phyloP scores from a whole-genome alignment of 2,329 filamentous ascomycete species.

The Colletotrichum abscissum region DNA sequence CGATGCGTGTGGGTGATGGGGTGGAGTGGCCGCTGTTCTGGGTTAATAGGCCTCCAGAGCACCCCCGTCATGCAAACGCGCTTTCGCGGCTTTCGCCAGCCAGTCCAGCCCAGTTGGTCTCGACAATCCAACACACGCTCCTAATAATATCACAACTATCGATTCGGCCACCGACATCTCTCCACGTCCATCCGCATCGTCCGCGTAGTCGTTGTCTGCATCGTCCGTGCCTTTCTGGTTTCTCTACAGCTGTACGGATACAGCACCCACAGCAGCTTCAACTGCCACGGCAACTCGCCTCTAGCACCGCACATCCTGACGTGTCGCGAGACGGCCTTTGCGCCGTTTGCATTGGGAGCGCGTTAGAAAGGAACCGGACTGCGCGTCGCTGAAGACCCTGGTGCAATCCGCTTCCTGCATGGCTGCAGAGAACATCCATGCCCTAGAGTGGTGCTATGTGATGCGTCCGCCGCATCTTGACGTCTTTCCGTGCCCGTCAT shows the following conservation, averaged over 20 bases:
- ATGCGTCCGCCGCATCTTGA: conserved; percentile 8
- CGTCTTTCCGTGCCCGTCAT: conserved; percentile 16
- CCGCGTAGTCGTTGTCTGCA: neutral
- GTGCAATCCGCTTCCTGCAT: conserved; percentile 7
- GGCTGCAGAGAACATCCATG: neutral
- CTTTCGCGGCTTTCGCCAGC: conserved; percentile 21
- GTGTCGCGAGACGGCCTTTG: neutral
- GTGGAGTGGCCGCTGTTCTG: conserved; percentile 7
- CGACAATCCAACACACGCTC: conserved; percentile 1
- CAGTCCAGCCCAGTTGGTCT: conserved; percentile 13
- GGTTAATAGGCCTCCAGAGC: conserved; percentile 9
- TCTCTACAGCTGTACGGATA: no score
- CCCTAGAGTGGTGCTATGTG: neutral
- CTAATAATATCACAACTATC: conserved; percentile 28
- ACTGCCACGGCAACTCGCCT: neutral
- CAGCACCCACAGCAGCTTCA: neutral
- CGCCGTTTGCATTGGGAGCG: neutral
- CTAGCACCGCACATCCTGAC: neutral
- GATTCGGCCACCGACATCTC: neutral
- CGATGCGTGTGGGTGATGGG: neutral
- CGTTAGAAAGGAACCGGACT: neutral
- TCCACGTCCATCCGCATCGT: neutral
- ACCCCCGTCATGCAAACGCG: conserved; percentile 23
- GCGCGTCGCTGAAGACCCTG: neutral
- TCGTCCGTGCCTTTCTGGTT: neutral